These are phyloP conservation scores for Geotrichum reessii DNA, from an alignment of 1,139 yeast species.

Conservation along the genomic window DNA sequence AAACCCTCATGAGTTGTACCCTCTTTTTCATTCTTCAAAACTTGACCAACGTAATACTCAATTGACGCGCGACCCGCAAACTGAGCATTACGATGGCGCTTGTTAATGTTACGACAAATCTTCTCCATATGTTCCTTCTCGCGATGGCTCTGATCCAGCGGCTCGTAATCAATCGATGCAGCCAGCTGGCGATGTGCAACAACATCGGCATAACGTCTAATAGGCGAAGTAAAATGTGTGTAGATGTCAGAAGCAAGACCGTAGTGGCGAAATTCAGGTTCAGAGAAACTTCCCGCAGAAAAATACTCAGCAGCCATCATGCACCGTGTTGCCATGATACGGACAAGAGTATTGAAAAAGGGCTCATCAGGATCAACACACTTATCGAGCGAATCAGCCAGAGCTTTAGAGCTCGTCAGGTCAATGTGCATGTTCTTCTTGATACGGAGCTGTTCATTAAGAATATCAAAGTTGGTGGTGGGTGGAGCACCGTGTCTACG, in stretches of 20 bases:
- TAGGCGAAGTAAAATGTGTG: slow-evolving; percentile 98
- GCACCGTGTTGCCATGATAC: slow-evolving; percentile 97
- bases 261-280: slow-evolving; percentile 93
- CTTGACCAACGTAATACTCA: slow-evolving; percentile 97
- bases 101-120: slow-evolving; percentile 83
- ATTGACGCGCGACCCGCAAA: slow-evolving; percentile 98
- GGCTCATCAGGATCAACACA: slow-evolving; percentile 79
- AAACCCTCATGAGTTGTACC: slow-evolving; percentile 73
- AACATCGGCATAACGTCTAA: slow-evolving; percentile 95
- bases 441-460: slow-evolving; percentile 85
- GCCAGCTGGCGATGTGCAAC: slow-evolving; percentile 97
- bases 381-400: slow-evolving; percentile 89
- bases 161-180: slow-evolving; percentile 92
- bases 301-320: slow-evolving; percentile 99
- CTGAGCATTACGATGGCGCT: slow-evolving; percentile 95
- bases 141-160: slow-evolving; percentile 72
- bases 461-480: slow-evolving; percentile 78
- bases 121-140: slow-evolving; percentile 87
- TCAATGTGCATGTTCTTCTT: slow-evolving; percentile 69
- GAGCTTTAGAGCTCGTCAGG: slow-evolving; percentile 78
- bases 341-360: slow-evolving; percentile 84
- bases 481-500: slow-evolving; percentile 95
- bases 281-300: slow-evolving; percentile 86
- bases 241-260: slow-evolving; percentile 96
- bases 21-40: slow-evolving; percentile 50